Evolutionary conservation across 768 basidiomycete species (phyloP).

Genomic region (Boletus tylopilopsis): DNA sequence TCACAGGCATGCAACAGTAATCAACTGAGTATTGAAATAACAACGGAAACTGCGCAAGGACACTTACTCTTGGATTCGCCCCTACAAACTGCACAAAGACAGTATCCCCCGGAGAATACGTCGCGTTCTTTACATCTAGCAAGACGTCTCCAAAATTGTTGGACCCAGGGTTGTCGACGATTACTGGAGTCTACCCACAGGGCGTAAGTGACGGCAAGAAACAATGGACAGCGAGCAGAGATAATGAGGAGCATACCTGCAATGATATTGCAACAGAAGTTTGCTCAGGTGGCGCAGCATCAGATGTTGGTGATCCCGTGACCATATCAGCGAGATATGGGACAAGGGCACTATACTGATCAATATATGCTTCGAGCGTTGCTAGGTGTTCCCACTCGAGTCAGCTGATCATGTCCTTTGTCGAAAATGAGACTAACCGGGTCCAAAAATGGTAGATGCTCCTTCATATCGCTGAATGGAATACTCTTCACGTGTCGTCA

Average conservation of each 20-base stretch:
- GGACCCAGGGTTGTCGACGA: constrained; percentile 54
- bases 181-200: constrained; percentile 48
- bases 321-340: constrained; percentile 52
- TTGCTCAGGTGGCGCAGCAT: constrained; percentile 61
- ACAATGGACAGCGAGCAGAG: not conserved
- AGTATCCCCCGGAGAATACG: constrained; percentile 55
- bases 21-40: not conserved
- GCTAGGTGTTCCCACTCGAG: constrained; percentile 32
- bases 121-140: constrained; percentile 44
- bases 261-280: constrained; percentile 65
- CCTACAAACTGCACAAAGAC: constrained; percentile 67
- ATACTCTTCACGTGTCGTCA: constrained; percentile 72
- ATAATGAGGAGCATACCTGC: constrained; percentile 37
- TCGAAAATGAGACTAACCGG: constrained; percentile 43
- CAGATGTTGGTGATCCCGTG: constrained; percentile 50
- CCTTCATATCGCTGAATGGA: constrained; percentile 76
- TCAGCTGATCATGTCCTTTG: not conserved
- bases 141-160: constrained; percentile 62
- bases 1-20: not conserved
- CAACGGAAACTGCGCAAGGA: not conserved
- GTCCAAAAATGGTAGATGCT: constrained; percentile 75
- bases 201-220: not conserved
- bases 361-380: constrained; percentile 77
- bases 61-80: constrained; percentile 69
- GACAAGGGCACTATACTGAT: constrained; percentile 67